Evolutionary conservation across 352 stramenopile species (phyloP).

Genomic region (Phytophthora chlamydospora): DNA sequence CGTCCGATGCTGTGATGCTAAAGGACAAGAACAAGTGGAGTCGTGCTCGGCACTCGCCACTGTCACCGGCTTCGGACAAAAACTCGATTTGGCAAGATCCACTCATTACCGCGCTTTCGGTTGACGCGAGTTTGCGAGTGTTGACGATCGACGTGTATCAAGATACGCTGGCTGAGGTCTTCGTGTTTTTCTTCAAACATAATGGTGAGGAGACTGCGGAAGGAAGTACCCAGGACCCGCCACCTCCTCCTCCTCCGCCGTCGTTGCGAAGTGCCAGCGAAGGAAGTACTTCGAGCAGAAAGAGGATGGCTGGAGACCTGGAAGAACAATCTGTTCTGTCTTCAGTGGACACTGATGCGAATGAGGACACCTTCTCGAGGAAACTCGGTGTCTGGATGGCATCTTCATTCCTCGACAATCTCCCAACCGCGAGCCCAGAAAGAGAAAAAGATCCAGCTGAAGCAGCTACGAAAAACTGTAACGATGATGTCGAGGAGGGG

Average conservation of each 20-base stretch:
- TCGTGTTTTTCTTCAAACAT: slow-evolving; percentile 79
- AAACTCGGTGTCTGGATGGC: slow-evolving; percentile 66
- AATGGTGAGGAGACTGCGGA: slow-evolving; percentile 31
- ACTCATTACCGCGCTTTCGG: slow-evolving; percentile 68
- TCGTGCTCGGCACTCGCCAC: slow-evolving; percentile 44
- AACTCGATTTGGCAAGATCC: slow-evolving; percentile 78
- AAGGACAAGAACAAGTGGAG: slow-evolving; percentile 62
- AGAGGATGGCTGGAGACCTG: slow-evolving; percentile 13
- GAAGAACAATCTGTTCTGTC: slow-evolving; percentile 41
- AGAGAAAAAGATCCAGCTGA: slow-evolving; percentile 34
- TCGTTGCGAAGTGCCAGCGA: slow-evolving; percentile 39
- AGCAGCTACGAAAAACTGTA: slow-evolving; percentile 9
- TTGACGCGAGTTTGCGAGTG: slow-evolving; percentile 73
- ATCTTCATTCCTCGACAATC: slow-evolving; percentile 63
- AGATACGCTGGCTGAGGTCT: slow-evolving; percentile 73
- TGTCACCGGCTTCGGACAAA: slow-evolving; percentile 36
- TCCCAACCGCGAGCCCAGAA: slow-evolving; percentile 26
- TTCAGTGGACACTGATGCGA: slow-evolving; percentile 35
- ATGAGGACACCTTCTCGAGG: slow-evolving; percentile 49
- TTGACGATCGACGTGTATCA: slow-evolving; percentile 82
- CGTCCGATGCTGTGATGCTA: slow-evolving; percentile 60
- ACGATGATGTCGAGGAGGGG: slow-evolving; percentile 39
- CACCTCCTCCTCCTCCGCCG: slow-evolving; percentile 18
- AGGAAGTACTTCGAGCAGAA: slow-evolving; percentile 31
- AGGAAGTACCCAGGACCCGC: slow-evolving; percentile 8